Base-by-base conservation (phyloP, 345 rosid genomes). In the Eucalyptus leucophloia region DNA sequence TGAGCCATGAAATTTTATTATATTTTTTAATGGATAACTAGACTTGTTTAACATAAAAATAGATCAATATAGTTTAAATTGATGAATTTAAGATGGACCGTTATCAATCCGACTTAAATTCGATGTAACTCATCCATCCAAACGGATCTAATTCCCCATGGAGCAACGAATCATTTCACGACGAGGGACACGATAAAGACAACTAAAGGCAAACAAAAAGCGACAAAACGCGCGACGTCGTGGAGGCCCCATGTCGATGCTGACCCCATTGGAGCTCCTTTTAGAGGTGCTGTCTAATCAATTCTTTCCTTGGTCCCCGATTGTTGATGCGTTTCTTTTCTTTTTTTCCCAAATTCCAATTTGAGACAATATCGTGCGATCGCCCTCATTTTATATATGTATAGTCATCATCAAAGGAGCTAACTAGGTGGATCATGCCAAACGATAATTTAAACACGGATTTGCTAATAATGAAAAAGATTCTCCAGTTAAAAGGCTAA, bases 41-140 rank as follows among this genome's bases (percentile, higher is more conserved):
- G 4, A 53, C 9, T 56, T 56, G 0, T 56, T 56, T 56, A 5
- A 5, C 6, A 56, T 2, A 23, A 23, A 54, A 54, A 21, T 54
- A 4, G 28, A 54, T 24, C 30, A 24, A 24, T 4, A 23, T 1
- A 5, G 30, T 5, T 10, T 0, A 56, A 56, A 56, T 56, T 56
- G 12, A 5, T 56, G 28, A 56, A 56, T 23, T 56, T 56, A 24
- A 24, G 30, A 56, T 9, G 62, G 7, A 56, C 13, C 30, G 8
- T 10, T 56, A 24, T 56, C 60, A 23, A 21, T 21, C 2, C 28
- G 12, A 2, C 12, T 54, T 9, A 4, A 54, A 54, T 23, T 9
- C 30, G 30, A 56, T 5, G 30, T 24, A 26, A 56, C 13, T 24
- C 62, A 24, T 56, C 62, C 30, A 12, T 56, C 30, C 5, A 1